phyloP scores from a whole-genome alignment of 805 yeast species.

The Pichia sporocuriosa region DNA sequence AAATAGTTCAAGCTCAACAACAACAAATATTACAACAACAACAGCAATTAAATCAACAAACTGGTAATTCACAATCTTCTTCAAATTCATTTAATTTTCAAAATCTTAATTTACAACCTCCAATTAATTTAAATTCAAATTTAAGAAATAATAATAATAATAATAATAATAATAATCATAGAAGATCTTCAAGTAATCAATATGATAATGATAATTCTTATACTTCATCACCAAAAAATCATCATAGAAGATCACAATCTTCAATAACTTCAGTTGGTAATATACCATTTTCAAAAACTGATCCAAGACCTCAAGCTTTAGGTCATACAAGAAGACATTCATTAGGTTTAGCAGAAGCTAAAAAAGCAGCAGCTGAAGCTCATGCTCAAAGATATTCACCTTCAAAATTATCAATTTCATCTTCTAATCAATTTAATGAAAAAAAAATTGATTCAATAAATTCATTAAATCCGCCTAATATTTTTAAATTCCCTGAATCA shows the following conservation, averaged over 20 bases:
- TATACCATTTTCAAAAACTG: slow-evolving; percentile 17
- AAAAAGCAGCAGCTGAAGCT: slow-evolving; percentile 90
- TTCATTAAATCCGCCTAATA: slow-evolving; percentile 12
- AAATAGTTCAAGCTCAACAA: slow-evolving; percentile 85
- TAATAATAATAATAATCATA: slow-evolving; percentile 27
- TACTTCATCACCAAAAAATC: slow-evolving; percentile 22
- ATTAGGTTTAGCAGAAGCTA: slow-evolving; percentile 85
- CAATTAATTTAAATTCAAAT: slow-evolving; percentile 16
- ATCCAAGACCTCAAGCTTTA: slow-evolving; percentile 29
- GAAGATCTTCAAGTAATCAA: slow-evolving; percentile 23
- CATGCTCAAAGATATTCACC: slow-evolving; percentile 59
- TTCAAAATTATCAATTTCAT: slow-evolving; percentile 21
- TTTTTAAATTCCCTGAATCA: slow-evolving; percentile 52
- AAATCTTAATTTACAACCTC: slow-evolving; percentile 20
- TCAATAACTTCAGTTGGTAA: slow-evolving; percentile 23
- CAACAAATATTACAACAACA: slow-evolving; percentile 77
- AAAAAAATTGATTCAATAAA: background rate
- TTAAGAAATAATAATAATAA: no score
- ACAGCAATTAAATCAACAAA: slow-evolving; percentile 35
- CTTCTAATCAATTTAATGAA: slow-evolving; percentile 6
- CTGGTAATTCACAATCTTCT: slow-evolving; percentile 2
- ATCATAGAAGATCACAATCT: slow-evolving; percentile 45
- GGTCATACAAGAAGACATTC: slow-evolving; percentile 94
- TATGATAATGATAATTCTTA: slow-evolving; percentile 6
- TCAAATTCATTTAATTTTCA: slow-evolving; percentile 20